Evolutionary conservation across 176 grass and related monocot species (phyloP).

Genomic region (Musa troglodytarum): DNA sequence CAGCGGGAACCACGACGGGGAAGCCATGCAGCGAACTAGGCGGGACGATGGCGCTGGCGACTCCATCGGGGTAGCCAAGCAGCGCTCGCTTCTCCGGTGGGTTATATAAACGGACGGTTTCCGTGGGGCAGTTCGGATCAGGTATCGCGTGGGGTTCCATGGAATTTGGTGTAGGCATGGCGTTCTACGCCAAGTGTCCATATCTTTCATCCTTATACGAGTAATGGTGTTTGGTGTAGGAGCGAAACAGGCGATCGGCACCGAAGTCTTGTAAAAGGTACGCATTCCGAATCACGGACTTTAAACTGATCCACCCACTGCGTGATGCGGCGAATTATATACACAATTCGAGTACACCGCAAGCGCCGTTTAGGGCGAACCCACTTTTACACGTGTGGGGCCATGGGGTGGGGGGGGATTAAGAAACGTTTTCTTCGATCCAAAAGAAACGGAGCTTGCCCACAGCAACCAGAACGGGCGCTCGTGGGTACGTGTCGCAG

Average conservation of each 20-base stretch:
- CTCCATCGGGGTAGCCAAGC: background rate
- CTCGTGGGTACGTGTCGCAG: too few species aligned
- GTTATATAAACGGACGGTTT: too few species aligned
- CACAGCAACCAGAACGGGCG: too few species aligned
- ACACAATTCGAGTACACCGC: background rate
- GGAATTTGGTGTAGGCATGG: background rate
- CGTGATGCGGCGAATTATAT: background rate
- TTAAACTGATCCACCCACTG: background rate
- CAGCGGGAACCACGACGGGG: constrained; percentile 30
- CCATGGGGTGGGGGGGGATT: too few species aligned
- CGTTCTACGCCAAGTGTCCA: too few species aligned
- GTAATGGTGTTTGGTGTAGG: background rate
- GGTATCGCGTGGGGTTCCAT: background rate
- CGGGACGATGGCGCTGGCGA: constrained; percentile 17
- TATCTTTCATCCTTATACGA: too few species aligned
- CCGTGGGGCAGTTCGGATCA: background rate
- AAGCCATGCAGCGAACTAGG: constrained; percentile 33
- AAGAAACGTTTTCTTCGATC: too few species aligned
- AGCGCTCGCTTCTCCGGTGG: too few species aligned
- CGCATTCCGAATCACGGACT: background rate
- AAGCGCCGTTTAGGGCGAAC: background rate
- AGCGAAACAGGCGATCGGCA: background rate
- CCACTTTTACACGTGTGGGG: background rate
- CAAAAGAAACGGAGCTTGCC: too few species aligned
- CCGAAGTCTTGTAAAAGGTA: background rate